phyloP scores from a whole-genome alignment of 805 yeast genomes.

The Maudiozyma serrabonitensis region DNA sequence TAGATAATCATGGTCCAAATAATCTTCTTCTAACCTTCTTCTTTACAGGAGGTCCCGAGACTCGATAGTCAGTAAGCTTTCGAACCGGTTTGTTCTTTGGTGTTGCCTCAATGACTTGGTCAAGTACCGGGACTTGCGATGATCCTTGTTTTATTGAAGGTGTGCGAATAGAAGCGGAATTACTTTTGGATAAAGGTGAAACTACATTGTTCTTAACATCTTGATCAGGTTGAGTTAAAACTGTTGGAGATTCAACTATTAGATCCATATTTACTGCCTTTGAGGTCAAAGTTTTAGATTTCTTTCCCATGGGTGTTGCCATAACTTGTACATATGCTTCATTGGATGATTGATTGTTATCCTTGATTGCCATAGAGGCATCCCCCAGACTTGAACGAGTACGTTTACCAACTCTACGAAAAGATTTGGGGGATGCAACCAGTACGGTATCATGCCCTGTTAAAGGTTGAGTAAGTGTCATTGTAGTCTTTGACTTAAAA shows the following conservation, averaged over 20 bases:
- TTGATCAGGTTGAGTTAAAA: background rate
- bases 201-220: background rate
- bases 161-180: background rate
- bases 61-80: background rate
- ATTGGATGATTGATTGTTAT: too few species aligned
- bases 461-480: background rate
- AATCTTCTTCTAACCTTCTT: conserved; percentile 29
- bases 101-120: background rate
- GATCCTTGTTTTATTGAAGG: background rate
- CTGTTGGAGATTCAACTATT: conserved; percentile 23
- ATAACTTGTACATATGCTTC: conserved; percentile 12
- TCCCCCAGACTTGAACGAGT: background rate
- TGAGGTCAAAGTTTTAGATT: conserved; percentile 9
- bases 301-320: conserved; percentile 21
- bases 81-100: background rate
- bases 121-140: background rate
- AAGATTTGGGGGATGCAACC: conserved; percentile 9
- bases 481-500: background rate
- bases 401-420: conserved; percentile 25
- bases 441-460: background rate
- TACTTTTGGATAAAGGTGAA: background rate
- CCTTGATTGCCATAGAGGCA: background rate
- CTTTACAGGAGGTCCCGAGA: conserved; percentile 15
- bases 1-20: conserved; percentile 27
- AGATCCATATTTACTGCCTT: conserved; percentile 8